These are phyloP conservation scores for Sugiyamaella smithiae DNA, from an alignment of 805 yeast genomes.

Conservation along the genomic window DNA sequence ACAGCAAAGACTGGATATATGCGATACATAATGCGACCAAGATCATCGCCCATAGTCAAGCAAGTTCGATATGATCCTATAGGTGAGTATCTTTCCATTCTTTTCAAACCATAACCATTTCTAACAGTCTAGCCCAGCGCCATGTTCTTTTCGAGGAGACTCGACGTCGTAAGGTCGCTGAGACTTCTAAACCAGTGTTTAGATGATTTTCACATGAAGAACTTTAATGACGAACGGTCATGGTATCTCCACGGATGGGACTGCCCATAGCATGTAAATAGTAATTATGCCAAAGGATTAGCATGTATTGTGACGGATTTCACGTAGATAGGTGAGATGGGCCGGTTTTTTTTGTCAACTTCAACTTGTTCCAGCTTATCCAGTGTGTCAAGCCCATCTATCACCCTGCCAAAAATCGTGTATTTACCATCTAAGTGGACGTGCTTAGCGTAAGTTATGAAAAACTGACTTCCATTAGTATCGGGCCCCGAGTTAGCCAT, in stretches of 20 bases:
- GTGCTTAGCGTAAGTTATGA: slow-evolving; percentile 71
- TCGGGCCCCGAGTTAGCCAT: slow-evolving; percentile 94
- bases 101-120: no score
- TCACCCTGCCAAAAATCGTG: slow-evolving; percentile 71
- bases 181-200: slow-evolving; percentile 26
- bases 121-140: slow-evolving; percentile 56
- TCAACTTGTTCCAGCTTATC: slow-evolving; percentile 57
- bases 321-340: slow-evolving; percentile 33
- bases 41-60: slow-evolving; percentile 73
- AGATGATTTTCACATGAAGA: slow-evolving; percentile 17
- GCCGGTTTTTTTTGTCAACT: slow-evolving; percentile 44
- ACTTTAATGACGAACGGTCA: no score
- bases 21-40: slow-evolving; percentile 75
- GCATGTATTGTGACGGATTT: slow-evolving; percentile 40
- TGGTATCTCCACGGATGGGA: background rate
- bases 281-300: slow-evolving; percentile 41
- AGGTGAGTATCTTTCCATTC: slow-evolving; percentile 36
- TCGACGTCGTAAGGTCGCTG: slow-evolving; percentile 72
- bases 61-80: slow-evolving; percentile 86
- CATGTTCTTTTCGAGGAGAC: slow-evolving; percentile 89
- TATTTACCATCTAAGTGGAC: slow-evolving; percentile 76
- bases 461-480: slow-evolving; percentile 90
- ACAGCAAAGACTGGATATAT: slow-evolving; percentile 88
- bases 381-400: slow-evolving; percentile 43
- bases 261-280: slow-evolving; percentile 1